Evolutionary conservation across 768 basidiomycete genomes (phyloP).

Genomic region (Lentinula lateritia): DNA sequence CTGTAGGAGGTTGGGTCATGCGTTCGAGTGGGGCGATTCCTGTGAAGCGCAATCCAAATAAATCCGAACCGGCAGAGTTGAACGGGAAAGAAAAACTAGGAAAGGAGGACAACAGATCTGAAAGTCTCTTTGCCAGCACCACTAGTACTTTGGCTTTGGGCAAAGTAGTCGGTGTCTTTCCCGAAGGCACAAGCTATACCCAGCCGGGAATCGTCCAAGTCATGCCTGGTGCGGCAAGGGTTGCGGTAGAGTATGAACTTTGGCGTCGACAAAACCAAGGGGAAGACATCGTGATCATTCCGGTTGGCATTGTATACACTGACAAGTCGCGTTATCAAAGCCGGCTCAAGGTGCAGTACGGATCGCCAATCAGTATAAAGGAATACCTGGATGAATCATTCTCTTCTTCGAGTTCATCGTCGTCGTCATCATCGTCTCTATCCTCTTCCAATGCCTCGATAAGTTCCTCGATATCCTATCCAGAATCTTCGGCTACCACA

Average conservation of each 20-base stretch:
- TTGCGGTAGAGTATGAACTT: slow-evolving; percentile 62
- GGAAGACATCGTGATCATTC: slow-evolving; percentile 42
- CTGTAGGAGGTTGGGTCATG: slow-evolving; percentile 43
- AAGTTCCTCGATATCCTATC: not conserved
- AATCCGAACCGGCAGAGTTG: not conserved
- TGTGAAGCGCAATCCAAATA: slow-evolving; percentile 59
- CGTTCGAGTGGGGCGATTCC: slow-evolving; percentile 66
- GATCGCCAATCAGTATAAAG: slow-evolving; percentile 44
- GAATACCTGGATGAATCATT: slow-evolving; percentile 38
- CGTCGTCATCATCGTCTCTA: slow-evolving; percentile 24
- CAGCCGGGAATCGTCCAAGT: slow-evolving; percentile 41
- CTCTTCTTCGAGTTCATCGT: slow-evolving; percentile 30
- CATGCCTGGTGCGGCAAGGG: slow-evolving; percentile 64
- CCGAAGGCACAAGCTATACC: slow-evolving; percentile 54
- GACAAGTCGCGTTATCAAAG: slow-evolving; percentile 64
- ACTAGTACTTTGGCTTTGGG: slow-evolving; percentile 48
- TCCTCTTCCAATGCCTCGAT: not conserved
- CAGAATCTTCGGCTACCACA: not conserved
- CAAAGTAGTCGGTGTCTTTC: slow-evolving; percentile 64
- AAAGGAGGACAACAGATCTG: slow-evolving; percentile 17
- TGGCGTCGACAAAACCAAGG: slow-evolving; percentile 17
- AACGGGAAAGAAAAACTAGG: not conserved
- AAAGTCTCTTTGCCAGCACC: slow-evolving; percentile 49
- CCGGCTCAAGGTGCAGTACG: slow-evolving; percentile 44
- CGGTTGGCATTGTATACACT: slow-evolving; percentile 65